Evolutionary conservation across 352 stramenopile genomes (phyloP), one percentile per base, ranked within the genome.

Genomic region (Globisporangium viniferum): DNA sequence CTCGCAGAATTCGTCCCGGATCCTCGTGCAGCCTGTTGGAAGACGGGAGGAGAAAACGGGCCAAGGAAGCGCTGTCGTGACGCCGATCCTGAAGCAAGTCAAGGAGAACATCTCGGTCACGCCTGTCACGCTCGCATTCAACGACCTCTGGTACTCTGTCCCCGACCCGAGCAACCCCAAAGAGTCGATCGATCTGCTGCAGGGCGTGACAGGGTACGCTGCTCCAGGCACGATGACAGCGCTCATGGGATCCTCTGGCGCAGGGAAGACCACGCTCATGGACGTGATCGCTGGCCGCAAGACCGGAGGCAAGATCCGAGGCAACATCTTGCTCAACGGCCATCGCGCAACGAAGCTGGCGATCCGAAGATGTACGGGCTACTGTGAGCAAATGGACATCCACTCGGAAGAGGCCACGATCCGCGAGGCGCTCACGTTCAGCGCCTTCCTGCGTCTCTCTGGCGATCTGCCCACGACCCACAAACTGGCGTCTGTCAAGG

Each of bases 281-380:
- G 90, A 98, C 78, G 90, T 97, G 3, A 88, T 98, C 56, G 85
- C 91, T 1, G 72, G 93, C 24, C 75, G 92, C 55, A 98, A 98
- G 73, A 90, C 75, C 24, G 79, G 77, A 20, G 92, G 92, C n/a
- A 75, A 33, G 15, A 80, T 96, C 57, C 75, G 67, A 51, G 90
- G 91, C 31, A 64, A 92, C 7, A 80, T 97, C 65, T 66, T 75
- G n/a, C 51, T 97, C 14, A 97, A 97, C 71, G 90, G 92, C 41
- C 81, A 87, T 63, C 53, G 67, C 2, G 71, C 58, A 6, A 72
- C 48, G 7, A 55, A 55, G 48, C n/a, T 55, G 20, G 48, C 48
- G 48, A 55, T 55, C 48, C 48, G 48, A 15, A 9, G 48, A 27
- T 55, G 48, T n/a, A 62, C 72, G 8, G 59, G 70, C 71, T 88